Percentiles rank a stretch among this genome's conserved stretches.
phyloP scores from a whole-genome alignment of 2,329 filamentous ascomycete genomes.

The Fusarium virguliforme region DNA sequence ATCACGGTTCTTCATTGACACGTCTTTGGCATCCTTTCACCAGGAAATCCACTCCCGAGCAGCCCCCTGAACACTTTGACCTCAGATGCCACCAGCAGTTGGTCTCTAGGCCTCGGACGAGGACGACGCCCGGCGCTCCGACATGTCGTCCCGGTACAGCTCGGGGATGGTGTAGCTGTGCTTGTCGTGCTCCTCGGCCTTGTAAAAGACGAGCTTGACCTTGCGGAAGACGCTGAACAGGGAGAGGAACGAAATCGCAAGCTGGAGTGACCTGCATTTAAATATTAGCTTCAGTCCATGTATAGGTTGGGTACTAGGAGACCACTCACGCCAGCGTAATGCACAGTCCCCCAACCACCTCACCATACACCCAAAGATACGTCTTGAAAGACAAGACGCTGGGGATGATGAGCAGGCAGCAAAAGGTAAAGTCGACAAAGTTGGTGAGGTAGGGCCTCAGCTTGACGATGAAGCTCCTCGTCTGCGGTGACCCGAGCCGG shows the following conservation, averaged over 20 bases:
- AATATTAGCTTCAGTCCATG: not conserved
- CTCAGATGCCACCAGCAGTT: not conserved
- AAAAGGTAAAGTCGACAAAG: constrained; percentile 40
- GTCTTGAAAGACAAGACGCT: constrained; percentile 29
- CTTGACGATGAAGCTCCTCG: not conserved
- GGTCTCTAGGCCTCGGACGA: constrained; percentile 34
- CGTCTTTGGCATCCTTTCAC: not conserved
- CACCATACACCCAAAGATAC: constrained; percentile 13
- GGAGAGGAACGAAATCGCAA: constrained; percentile 32
- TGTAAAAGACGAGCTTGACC: constrained; percentile 41
- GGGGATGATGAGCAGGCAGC: constrained; percentile 40
- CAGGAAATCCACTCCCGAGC: not conserved
- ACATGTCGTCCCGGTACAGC: constrained; percentile 41
- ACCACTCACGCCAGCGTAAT: constrained; percentile 45
- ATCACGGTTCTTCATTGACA: not conserved
- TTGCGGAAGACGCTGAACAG: constrained; percentile 42
- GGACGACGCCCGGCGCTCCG: constrained; percentile 42
- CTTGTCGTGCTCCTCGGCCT: constrained; percentile 36
- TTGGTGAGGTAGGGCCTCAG: constrained; percentile 32
- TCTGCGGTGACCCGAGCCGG: not conserved
- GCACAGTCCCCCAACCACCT: constrained; percentile 24
- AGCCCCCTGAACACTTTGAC: not conserved
- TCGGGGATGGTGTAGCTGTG: constrained; percentile 30
- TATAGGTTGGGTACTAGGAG: not conserved
- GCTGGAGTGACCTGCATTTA: constrained; percentile 32